A percentile compares a stretch with the other conserved stretches of the same genome.
These are phyloP conservation scores for Termitomyces sp. DNA, from an alignment of 1,284 basidiomycete species.

Conservation along the genomic window DNA sequence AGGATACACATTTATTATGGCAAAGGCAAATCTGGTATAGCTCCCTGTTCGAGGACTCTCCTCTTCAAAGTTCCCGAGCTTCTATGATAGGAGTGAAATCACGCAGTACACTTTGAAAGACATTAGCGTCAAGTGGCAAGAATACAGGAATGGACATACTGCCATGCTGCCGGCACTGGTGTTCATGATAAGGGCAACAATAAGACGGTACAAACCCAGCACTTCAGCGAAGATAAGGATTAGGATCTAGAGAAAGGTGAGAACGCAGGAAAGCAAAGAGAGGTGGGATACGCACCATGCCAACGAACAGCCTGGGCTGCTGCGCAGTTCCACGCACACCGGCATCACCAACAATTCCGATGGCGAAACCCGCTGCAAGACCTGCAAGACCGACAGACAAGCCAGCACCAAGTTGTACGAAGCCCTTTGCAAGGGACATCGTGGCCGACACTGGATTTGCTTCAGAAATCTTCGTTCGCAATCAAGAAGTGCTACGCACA, in stretches of 20 bases:
- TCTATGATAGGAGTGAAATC: slow-evolving; percentile 3
- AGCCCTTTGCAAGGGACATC: slow-evolving; percentile 97
- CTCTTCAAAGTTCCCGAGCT: slow-evolving; percentile 1
- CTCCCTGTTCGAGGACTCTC: slow-evolving; percentile 9
- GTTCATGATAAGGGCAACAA: slow-evolving; percentile 90
- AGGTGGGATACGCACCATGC: slow-evolving; percentile 22
- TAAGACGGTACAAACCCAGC: slow-evolving; percentile 81
- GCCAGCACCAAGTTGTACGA: slow-evolving; percentile 93
- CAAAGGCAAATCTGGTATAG: slow-evolving; percentile 14
- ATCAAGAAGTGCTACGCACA: slow-evolving; percentile 33
- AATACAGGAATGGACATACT: slow-evolving; percentile 16
- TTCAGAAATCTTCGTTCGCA: background rate
- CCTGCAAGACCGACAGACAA: slow-evolving; percentile 91
- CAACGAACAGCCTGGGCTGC: slow-evolving; percentile 92
- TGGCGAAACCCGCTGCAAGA: slow-evolving; percentile 94
- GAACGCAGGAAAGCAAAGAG: slow-evolving; percentile 29
- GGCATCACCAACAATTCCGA: slow-evolving; percentile 93
- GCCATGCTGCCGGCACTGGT: slow-evolving; percentile 44
- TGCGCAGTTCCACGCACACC: slow-evolving; percentile 89
- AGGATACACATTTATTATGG: slow-evolving; percentile 14
- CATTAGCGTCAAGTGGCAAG: background rate
- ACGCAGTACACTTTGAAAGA: slow-evolving; percentile 7
- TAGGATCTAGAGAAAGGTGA: slow-evolving; percentile 61
- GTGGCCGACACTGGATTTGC: slow-evolving; percentile 59
- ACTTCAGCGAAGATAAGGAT: slow-evolving; percentile 96